A percentile compares a stretch with the other conserved stretches of the same genome.
phyloP scores from a whole-genome alignment of 129 eudicot genomes.

The Rutidosis leptorrhynchoides region DNA sequence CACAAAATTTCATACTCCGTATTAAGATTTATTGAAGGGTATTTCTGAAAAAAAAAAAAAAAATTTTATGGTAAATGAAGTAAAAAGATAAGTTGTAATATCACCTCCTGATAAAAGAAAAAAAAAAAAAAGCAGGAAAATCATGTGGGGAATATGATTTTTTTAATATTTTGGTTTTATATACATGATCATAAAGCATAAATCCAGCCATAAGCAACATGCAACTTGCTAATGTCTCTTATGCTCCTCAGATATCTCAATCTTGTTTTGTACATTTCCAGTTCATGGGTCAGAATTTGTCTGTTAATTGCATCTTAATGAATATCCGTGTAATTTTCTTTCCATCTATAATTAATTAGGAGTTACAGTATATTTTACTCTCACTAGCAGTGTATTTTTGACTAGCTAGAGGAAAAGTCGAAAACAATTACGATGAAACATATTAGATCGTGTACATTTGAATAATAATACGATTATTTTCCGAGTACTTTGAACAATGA shows the following conservation, averaged over 20 bases:
- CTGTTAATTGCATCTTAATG: conserved; percentile 18
- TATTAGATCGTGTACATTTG: no score
- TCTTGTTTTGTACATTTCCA: conserved; percentile 28
- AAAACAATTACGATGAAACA: no score
- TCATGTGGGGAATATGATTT: conserved; percentile 31
- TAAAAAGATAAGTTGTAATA: no score
- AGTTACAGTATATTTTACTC: neutral
- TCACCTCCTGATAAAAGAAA: no score
- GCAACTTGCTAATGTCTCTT: conserved; percentile 23
- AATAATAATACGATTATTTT: no score
- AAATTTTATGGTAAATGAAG: no score
- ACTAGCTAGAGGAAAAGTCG: no score
- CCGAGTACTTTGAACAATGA: no score
- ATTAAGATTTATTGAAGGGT: no score
- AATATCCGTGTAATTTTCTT: neutral
- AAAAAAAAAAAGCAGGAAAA: conserved; percentile 11
- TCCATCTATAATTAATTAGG: neutral
- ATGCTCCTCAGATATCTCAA: conserved; percentile 18
- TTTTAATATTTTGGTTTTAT: neutral
- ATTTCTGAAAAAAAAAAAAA: no score
- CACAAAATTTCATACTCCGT: no score
- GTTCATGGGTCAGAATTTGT: conserved; percentile 33
- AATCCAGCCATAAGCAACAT: conserved; percentile 33
- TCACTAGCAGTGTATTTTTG: no score
- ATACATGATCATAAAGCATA: conserved; percentile 6